Base-by-base conservation (phyloP, 352 stramenopile species). In the Globisporangium paddicum region DNA sequence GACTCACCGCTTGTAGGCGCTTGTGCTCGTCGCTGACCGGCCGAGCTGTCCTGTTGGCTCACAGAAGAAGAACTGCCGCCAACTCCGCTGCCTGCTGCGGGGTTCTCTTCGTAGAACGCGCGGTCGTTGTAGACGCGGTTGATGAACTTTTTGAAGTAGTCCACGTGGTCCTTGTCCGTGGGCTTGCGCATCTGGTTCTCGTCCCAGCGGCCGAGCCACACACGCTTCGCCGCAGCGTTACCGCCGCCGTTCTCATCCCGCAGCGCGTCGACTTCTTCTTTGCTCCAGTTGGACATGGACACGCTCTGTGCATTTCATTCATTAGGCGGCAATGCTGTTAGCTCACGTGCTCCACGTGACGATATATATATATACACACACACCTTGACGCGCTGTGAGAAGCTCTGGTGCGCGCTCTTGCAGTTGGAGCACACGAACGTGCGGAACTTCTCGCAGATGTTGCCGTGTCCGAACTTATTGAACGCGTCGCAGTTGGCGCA, bases 361-460 rank as follows among this genome's bases (percentile, higher is more conserved):
- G n/a, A 19, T 10, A 52, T 45, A 45, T 19, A 23, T 21, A n/a
- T 3, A 21, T 19, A 50, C 37, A 28, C 6, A 55, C 45, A 1
- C 55, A 80, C 86, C 70, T 98, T 98, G 71, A 97, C 96, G 77
- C 95, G 90, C 69, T 97, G 92, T 41, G 78, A 96, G 63, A 90
- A 96, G 64, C 92, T 96, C 74, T 98, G 92, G 69, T 98, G 95
- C 13, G 88, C 91, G 44, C 84, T 93, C 77, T 98, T 98, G 77
- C 95, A 98, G 61, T 94, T 83, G 64, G 91, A 91, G 74, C 95
- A 98, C 25, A 98, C 89, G 72, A 98, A 98, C 56, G 85, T 92
- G 55, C 72, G 93, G 63, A 89, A 83, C 71, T 96, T 96, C 60
- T 96, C 91, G 75, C 90, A 98, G 37, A 98, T 75, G 53, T 95